Evolutionary conservation across 2,329 filamentous ascomycete species (phyloP), one percentile per base, ranked within the genome.

Genomic region (Lecanoromycetidae sp.): DNA sequence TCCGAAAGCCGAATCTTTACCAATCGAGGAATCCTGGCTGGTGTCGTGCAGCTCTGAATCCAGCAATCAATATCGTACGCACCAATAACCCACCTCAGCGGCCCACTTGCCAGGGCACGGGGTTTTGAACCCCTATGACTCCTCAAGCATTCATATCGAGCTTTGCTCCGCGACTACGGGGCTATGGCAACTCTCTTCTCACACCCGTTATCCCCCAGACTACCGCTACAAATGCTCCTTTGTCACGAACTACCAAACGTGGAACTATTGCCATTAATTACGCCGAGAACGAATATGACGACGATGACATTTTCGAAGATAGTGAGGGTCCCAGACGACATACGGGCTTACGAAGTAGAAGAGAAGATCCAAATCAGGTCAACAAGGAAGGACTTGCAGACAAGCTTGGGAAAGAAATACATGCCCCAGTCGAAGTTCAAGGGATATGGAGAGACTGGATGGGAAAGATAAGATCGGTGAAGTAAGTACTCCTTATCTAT

Each of bases 211-310:
- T 90, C 52, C 84, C 83, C 53, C 75, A 76, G 46, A 80, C 79
- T 52, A 74, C 80, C 56, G 71, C 72, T 48, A 74, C 77, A n/a
- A 65, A 77, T 2, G 80, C 79, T 20, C 77, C 82, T 32, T 69
- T 76, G 50, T 75, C 85, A 57, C 79, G 90, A 61, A 94, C 85
- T n/a, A 96, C 91, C 7, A 96, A 98, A 71, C 83, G 91, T 65
- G 91, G 91, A 49, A 96, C 91, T 2, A 91, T 86, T 27, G 85
- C 90, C 54, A 91, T 96, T 67, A 98, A 95, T 68, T 98, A 98
- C 61, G 90, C 91, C 20, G 91, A 98, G 63, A 88, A 88, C 38
- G 94, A 49, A 35, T 53, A 52, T 22, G 53, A 55, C 36, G 52
- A 54, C 33, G 53, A 55, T 44, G 52, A 54, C 34, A 51, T 51